Percentiles rank a stretch among this genome's conserved stretches.
Evolutionary conservation across 352 stramenopile genomes (phyloP).

Genomic region (Pythium inflatum): DNA sequence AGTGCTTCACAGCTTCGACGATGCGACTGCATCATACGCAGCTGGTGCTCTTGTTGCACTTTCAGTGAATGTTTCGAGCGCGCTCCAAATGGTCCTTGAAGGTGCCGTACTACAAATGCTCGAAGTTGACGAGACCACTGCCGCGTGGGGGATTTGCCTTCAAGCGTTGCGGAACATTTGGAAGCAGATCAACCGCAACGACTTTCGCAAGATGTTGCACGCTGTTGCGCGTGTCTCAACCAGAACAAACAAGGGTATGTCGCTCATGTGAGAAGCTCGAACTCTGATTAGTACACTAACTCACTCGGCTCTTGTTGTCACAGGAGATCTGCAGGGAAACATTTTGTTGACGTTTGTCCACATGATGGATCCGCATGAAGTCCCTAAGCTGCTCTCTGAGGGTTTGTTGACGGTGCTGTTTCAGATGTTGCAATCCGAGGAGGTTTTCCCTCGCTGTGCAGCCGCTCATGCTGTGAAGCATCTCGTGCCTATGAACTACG

Average conservation of each 20-base stretch:
- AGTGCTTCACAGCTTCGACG: constrained; percentile 69
- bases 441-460: constrained; percentile 77
- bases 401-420: constrained; percentile 80
- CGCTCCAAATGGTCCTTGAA: constrained; percentile 87
- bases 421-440: constrained; percentile 76
- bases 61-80: constrained; percentile 77
- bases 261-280: neutral
- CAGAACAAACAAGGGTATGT: constrained; percentile 72
- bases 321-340: constrained; percentile 80
- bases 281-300: neutral
- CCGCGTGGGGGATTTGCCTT: constrained; percentile 80
- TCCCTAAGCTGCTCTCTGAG: constrained; percentile 73
- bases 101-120: constrained; percentile 89
- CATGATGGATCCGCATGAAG: constrained; percentile 85
- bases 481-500: constrained; percentile 69
- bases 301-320: neutral
- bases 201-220: constrained; percentile 87
- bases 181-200: constrained; percentile 86
- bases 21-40: constrained; percentile 70
- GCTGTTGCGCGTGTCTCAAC: constrained; percentile 79
- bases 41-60: constrained; percentile 78
- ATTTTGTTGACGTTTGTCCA: constrained; percentile 89
- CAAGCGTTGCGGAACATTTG: constrained; percentile 87
- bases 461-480: constrained; percentile 88
- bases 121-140: constrained; percentile 77